Evolutionary conservation across 768 basidiomycete species (phyloP).

Genomic region (Leucocoprinus leucothites): DNA sequence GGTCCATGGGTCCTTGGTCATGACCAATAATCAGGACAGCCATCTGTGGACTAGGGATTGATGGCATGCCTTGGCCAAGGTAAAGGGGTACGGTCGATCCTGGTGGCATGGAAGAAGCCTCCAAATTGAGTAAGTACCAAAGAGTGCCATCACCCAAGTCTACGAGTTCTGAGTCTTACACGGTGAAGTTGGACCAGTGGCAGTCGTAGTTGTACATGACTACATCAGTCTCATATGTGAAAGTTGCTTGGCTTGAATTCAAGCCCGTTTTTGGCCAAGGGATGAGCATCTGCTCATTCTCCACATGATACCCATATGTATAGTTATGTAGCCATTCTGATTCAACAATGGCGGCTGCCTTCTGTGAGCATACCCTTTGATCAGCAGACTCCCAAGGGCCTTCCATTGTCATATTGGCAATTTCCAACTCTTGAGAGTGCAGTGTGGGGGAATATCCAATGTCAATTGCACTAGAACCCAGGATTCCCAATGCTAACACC

Average conservation of each 20-base stretch:
- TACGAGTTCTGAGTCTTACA: neutral
- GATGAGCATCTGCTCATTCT: neutral
- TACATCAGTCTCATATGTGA: neutral
- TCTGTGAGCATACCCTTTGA: too few relatives aligned
- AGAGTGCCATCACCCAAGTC: neutral
- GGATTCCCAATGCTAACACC: neutral
- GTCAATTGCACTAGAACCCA: neutral
- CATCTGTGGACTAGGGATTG: too few relatives aligned
- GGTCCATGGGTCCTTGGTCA: too few relatives aligned
- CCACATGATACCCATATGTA: too few relatives aligned
- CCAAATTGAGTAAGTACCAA: neutral
- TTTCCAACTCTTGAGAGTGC: neutral
- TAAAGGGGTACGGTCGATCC: too few relatives aligned
- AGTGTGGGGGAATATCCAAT: too few relatives aligned
- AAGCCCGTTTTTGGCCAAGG: neutral
- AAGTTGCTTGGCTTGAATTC: neutral
- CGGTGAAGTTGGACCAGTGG: neutral
- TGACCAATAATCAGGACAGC: too few relatives aligned
- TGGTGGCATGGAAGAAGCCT: too few relatives aligned
- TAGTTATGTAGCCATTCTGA: too few relatives aligned
- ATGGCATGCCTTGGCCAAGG: too few relatives aligned
- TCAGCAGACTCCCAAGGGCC: too few relatives aligned
- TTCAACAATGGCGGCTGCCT: too few relatives aligned
- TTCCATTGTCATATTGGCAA: conserved; percentile 1
- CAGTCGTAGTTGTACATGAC: neutral